Evolutionary conservation across 768 basidiomycete species (phyloP).

Genomic region (Leccinum aurantiacum): DNA sequence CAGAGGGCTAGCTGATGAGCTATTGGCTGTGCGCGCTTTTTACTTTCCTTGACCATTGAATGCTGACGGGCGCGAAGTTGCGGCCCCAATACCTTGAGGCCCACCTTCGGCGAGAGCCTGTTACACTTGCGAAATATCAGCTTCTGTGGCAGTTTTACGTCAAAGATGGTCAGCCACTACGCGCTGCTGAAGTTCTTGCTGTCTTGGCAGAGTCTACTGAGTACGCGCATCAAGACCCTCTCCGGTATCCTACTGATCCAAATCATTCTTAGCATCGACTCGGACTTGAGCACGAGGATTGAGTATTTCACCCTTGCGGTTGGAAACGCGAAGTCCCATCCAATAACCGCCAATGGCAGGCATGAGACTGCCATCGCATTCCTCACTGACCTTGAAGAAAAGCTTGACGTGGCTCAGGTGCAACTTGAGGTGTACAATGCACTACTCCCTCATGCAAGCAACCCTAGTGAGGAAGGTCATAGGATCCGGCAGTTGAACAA

Average conservation of each 20-base stretch:
- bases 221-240: conserved; percentile 42
- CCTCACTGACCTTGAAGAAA: conserved; percentile 87
- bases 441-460: conserved; percentile 58
- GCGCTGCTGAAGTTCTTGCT: conserved; percentile 85
- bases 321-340: conserved; percentile 94
- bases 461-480: conserved; percentile 61
- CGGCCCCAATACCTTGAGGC: conserved; percentile 86
- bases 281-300: conserved; percentile 70
- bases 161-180: conserved; percentile 81
- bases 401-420: conserved; percentile 94
- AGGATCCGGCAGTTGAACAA: conserved; percentile 59
- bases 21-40: conserved; percentile 72
- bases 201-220: conserved; percentile 80
- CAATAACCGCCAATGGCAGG: conserved; percentile 69
- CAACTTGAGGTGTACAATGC: conserved; percentile 87
- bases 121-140: conserved; percentile 79
- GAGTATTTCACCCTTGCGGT: conserved; percentile 94
- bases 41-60: conserved; percentile 1
- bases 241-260: conserved; percentile 1
- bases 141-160: conserved; percentile 98
- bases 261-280: conserved; percentile 50
- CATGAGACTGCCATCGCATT: conserved; percentile 94
- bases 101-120: conserved; percentile 80
- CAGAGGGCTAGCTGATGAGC: conserved; percentile 77
- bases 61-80: conserved; percentile 49